Percentiles rank a stretch among this genome's conserved stretches.
Conservation (phyloP, 2,329 filamentous ascomycete genomes). For the Epichloe sylvatica region DNA sequence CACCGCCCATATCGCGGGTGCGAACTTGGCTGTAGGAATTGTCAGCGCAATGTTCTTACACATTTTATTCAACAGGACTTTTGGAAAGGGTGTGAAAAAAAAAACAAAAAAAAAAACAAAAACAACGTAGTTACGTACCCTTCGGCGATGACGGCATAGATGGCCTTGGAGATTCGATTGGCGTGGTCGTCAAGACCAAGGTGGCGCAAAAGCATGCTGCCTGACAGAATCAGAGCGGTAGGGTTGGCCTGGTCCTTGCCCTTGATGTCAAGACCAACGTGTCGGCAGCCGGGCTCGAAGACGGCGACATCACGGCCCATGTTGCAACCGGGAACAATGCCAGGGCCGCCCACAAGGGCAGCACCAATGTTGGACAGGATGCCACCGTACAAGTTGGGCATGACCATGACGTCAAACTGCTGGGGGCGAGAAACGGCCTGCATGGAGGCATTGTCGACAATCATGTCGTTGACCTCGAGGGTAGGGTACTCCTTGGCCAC, state of each 20-base stretch:
- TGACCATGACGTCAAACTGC: constrained; percentile 99
- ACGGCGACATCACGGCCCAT: constrained; percentile 98
- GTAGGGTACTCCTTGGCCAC: constrained; percentile 91
- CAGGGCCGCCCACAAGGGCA: constrained; percentile 89
- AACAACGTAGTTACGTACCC: constrained; percentile 45
- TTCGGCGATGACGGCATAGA: constrained; percentile 68
- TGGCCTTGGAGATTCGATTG: constrained; percentile 88
- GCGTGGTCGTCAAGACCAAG: constrained; percentile 95
- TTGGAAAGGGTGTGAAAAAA: not conserved
- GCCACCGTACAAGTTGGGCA: constrained; percentile 98
- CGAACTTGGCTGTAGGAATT: constrained; percentile 52
- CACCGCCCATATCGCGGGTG: constrained; percentile 92
- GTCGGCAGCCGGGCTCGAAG: constrained; percentile 97
- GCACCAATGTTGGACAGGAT: constrained; percentile 98
- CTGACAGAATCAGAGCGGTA: constrained; percentile 85
- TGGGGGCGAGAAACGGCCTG: constrained; percentile 92
- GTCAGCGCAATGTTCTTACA: constrained; percentile 23
- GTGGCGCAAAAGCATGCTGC: constrained; percentile 94
- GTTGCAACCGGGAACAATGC: constrained; percentile 96
- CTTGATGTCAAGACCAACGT: constrained; percentile 98
- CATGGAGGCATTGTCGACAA: constrained; percentile 99
- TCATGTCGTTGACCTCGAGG: constrained; percentile 96
- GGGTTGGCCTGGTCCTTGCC: constrained; percentile 99
- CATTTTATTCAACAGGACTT: not conserved
- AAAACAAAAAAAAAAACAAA: not conserved